Evolutionary conservation across 345 rosid genomes (phyloP), one percentile per base, ranked within the genome.

Genomic region (Populus davidiana): DNA sequence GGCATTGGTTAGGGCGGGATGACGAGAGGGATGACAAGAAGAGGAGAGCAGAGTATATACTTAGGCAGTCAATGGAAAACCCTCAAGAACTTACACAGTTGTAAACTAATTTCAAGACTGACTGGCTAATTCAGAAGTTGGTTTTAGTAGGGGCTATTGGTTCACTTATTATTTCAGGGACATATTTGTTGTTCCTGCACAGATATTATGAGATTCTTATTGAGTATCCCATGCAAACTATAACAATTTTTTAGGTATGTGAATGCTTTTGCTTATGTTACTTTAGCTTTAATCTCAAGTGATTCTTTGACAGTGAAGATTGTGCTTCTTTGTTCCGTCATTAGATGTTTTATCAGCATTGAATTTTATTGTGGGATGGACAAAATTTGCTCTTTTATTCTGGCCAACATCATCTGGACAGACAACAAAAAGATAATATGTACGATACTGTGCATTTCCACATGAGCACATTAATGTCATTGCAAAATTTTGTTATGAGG

Each of bases 11-110:
- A 77, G 88, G 81, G 71, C 90, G 88, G 47, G 96, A 86, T 52
- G 99, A 92, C 18, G 99, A 96, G 84, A 91, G 94, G 85, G 99
- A 93, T 79, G 99, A 96, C 71, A 93, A 88, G 85, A 96, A 92
- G 88, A 88, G 98, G 81, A 93, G 99, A 81, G 99, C 97, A 21
- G 98, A 90, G 85, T 90, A 86, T 70, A 92, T 96, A 76, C 90
- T 93, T 75, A 88, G 86, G 76, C 97, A 96, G 62, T 89, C 97
- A 23, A 88, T 89, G 79, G 99, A 96, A 82, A 93, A 90, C 44
- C 96, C 97, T 8, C 89, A 88, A 74, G 99, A 96, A 74, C 97
- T 96, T 75, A 92, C 87, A 79, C 94, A 92, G 89, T 83, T 93
- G 90, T 96, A 88, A 78, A 75, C 27, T 76, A 47, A 74, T 78